phyloP scores from a whole-genome alignment of 257 asterid genomes.

The Scutellaria minor region DNA sequence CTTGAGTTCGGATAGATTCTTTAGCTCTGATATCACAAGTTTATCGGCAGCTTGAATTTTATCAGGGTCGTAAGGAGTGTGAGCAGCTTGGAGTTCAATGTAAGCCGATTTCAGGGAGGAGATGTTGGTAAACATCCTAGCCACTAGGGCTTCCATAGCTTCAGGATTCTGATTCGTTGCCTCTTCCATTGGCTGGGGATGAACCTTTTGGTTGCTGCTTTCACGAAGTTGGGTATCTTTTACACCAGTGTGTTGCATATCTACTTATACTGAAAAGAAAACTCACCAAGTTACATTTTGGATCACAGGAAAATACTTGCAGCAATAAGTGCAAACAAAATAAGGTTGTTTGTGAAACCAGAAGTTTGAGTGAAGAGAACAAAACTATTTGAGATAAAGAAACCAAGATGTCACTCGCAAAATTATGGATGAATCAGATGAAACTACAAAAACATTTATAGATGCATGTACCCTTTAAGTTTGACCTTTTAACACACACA shows the following conservation, averaged over 20 bases:
- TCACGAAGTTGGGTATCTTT: slow-evolving; percentile 96
- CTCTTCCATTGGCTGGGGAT: slow-evolving; percentile 99
- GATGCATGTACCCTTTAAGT: not conserved
- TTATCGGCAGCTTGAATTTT: slow-evolving; percentile 97
- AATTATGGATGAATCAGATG: slow-evolving; percentile 2
- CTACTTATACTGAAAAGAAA: slow-evolving; percentile 55
- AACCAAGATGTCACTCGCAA: slow-evolving; percentile 15
- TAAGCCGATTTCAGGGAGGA: slow-evolving; percentile 93
- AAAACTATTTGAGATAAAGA: slow-evolving; percentile 7
- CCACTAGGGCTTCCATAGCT: slow-evolving; percentile 86
- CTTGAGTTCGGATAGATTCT: slow-evolving; percentile 89
- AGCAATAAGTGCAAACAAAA: slow-evolving; percentile 40
- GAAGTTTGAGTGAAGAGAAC: slow-evolving; percentile 14
- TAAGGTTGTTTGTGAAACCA: slow-evolving; percentile 26
- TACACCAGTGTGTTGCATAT: slow-evolving; percentile 94
- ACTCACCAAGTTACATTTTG: slow-evolving; percentile 37
- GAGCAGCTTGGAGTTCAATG: slow-evolving; percentile 95
- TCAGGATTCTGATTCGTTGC: slow-evolving; percentile 83
- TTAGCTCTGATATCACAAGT: slow-evolving; percentile 93
- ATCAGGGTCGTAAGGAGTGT: slow-evolving; percentile 96
- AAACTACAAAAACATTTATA: not conserved
- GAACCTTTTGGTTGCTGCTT: slow-evolving; percentile 94
- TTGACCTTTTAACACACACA: slow-evolving; percentile 12
- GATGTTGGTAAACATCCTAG: slow-evolving; percentile 81
- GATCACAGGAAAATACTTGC: slow-evolving; percentile 38